Evolutionary conservation across 139 green algal species (phyloP), one percentile per base, ranked within the genome.

Genomic region (Auxenochlorella pyrenoidosa): DNA sequence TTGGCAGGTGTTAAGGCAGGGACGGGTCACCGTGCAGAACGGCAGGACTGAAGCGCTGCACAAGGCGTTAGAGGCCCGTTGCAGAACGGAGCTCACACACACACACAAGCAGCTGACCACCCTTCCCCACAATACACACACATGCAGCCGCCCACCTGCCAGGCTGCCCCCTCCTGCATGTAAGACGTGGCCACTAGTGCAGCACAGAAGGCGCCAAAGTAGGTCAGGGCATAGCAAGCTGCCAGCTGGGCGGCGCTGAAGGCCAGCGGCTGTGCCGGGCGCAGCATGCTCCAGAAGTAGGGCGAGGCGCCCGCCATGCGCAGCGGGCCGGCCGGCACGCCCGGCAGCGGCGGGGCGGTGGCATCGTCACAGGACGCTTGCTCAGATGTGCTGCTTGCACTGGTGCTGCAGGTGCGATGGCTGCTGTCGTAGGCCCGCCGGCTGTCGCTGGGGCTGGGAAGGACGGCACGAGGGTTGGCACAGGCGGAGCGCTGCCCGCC

Each of bases 241-340:
- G 75, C 75, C 24, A 82, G 47, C 43, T 82, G 75, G 30, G 38
- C 13, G 13, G 36, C 44, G 18, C 75, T 47, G 19, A 82, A 41
- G 12, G 75, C 38, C 75, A 66, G 44, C 10, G 75, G 75, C 75
- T 82, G 75, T 5, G 47, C 44, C 43, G 75, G 75, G 36, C 72
- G 38, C 72, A 79, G 72, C 72, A 79, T n/a, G 72, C 40, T 54
- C 72, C 72, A 79, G 72, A n/a, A 51, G 24, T 54, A 79, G 4
- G 72, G 40, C n/a, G 68, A 75, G 40, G 24, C 26, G 21, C 54
- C 54, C 16, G 54, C 18, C 54, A 41, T 54, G 40, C 40, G 40
- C 72, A 34, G 18, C 22, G 40, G 16, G 40, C 40, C 36, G 21
- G 72, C 36, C 5, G 54, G 16, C 15, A 63, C 18, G 54, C 54